Percentiles rank a stretch among this genome's conserved stretches.
Evolutionary conservation across 2,329 filamentous ascomycete species (phyloP).

Genomic region (Myriosclerotinia curreyana): DNA sequence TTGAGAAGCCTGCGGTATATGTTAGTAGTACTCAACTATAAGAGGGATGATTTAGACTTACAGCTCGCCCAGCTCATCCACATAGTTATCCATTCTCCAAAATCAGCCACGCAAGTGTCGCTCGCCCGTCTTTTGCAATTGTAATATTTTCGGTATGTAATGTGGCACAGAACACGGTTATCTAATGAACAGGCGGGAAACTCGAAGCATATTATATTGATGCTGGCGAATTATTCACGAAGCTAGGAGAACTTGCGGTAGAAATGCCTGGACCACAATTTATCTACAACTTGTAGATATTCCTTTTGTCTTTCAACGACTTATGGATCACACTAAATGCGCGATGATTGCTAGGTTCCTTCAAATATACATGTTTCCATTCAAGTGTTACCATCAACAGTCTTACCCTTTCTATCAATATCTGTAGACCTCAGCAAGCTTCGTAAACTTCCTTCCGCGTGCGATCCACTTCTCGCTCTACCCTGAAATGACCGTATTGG

Average conservation of each 20-base stretch:
- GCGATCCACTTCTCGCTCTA: slow-evolving; percentile 40
- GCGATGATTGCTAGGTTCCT: neutral
- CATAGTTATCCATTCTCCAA: neutral
- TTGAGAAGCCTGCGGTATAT: neutral
- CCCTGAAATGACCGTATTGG: slow-evolving; percentile 28
- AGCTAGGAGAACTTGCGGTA: neutral
- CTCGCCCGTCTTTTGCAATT: neutral
- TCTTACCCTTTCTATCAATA: slow-evolving; percentile 37
- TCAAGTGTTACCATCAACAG: slow-evolving; percentile 28
- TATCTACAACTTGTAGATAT: neutral
- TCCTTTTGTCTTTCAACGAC: neutral
- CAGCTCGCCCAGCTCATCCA: neutral
- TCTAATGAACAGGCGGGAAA: neutral
- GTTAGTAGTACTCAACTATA: neutral
- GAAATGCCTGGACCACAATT: neutral
- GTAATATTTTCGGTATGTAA: neutral
- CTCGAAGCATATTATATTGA: neutral
- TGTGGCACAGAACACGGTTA: neutral
- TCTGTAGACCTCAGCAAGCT: slow-evolving; percentile 48
- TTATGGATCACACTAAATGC: neutral
- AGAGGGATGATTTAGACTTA: neutral
- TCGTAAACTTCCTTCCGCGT: slow-evolving; percentile 56
- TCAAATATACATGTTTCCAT: neutral
- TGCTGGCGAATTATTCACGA: neutral
- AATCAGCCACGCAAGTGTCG: neutral